Evolutionary conservation across 1,284 basidiomycete genomes (phyloP), one percentile per base, ranked within the genome.

Genomic region (Ceratorhiza oryzae-sativae): DNA sequence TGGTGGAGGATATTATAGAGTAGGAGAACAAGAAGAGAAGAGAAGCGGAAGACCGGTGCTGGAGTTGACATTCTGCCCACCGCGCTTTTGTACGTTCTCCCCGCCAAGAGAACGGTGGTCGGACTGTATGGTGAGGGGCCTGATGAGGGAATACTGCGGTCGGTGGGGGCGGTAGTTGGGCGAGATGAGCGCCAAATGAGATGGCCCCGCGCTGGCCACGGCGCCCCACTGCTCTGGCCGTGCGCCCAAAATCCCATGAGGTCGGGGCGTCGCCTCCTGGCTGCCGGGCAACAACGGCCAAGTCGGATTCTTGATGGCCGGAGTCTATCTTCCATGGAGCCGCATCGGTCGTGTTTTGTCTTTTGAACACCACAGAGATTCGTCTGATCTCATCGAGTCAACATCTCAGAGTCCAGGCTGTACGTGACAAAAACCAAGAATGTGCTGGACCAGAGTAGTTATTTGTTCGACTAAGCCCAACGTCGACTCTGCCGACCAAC

Each of bases 381-480:
- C 8, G 36, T 39, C 36, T 6, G 36, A 39, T 39, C 13, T 39
- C 36, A 39, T 39, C 36, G 36, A 39, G 36, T 39, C 13, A 13
- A 6, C 6, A 39, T 6, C 36, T 39, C 36, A 39, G 13, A 39
- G 36, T 39, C 36, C 36, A 39, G 36, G 13, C 13, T 13, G 36
- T 39, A 13, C 36, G 36, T 13, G 36, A 36, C 25, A 6, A 13
- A 6, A 13, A 39, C 36, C 8, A 39, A n/a, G n/a, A n/a, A n/a
- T n/a, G n/a, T n/a, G n/a, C n/a, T n/a, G n/a, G 36, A 39, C 8
- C 83, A 15, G 86, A 80, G 6, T 13, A 39, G 36, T 6, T 39
- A 6, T 13, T 13, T 6, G 36, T 39, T 39, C 36, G 36, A 39
- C n/a, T n/a, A n/a, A n/a, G n/a, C 13, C 36, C 36, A 39, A 39